phyloP scores from a whole-genome alignment of 2,329 filamentous ascomycete genomes.

The Thielaviopsis punctulata region DNA sequence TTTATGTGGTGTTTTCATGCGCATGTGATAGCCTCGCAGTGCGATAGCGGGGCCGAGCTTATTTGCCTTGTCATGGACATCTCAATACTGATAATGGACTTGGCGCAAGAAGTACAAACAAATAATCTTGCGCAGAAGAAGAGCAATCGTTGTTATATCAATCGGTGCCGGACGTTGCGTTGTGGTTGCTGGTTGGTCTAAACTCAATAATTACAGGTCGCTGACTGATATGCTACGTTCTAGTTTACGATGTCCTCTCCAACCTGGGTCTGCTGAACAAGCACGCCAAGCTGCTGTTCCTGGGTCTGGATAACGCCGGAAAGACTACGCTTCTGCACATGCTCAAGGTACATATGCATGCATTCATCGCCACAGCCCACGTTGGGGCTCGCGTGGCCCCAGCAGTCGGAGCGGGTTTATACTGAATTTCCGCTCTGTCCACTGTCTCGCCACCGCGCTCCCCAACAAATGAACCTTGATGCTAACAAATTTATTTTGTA shows the following conservation, averaged over 20 bases:
- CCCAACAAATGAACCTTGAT: not conserved
- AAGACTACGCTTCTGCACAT: conserved; percentile 91
- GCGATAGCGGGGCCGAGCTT: not conserved
- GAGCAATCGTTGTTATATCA: not conserved
- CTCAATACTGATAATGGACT: not conserved
- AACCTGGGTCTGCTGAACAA: conserved; percentile 83
- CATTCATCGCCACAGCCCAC: not conserved
- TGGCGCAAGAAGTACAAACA: not conserved
- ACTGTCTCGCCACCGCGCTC: not conserved
- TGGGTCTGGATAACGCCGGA: conserved; percentile 85
- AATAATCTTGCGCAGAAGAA: not conserved
- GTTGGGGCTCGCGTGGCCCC: not conserved
- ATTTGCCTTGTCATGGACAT: not conserved
- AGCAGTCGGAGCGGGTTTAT: not conserved
- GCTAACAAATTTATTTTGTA: conserved; percentile 19
- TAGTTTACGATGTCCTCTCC: conserved; percentile 76
- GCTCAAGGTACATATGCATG: conserved; percentile 51
- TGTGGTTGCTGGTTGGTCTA: not conserved
- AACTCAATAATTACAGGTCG: not conserved
- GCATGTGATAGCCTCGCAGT: not conserved
- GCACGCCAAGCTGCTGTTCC: conserved; percentile 86
- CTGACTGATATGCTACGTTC: conserved; percentile 13
- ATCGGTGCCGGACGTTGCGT: not conserved
- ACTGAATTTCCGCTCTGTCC: not conserved
- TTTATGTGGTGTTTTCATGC: not conserved